These are phyloP conservation scores for Candida freyschussii DNA, from an alignment of 1,139 yeast species.

Conservation along the genomic window DNA sequence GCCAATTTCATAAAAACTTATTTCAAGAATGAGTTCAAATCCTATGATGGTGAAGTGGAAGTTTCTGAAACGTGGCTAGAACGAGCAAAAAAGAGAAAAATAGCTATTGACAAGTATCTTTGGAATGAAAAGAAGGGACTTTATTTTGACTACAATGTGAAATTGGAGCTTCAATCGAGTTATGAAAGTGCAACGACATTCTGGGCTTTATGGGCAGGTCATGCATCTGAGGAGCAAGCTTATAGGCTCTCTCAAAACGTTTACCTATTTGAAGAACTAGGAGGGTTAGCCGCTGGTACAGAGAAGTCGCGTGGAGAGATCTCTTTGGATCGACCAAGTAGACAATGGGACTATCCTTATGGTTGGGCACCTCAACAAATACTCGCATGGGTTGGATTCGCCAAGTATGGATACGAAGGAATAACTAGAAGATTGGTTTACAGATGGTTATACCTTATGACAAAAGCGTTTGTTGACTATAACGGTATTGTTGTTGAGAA, in stretches of 20 bases:
- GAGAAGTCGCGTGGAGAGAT: slow-evolving; percentile 69
- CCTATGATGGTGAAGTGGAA: slow-evolving; percentile 40
- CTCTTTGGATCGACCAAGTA: slow-evolving; percentile 66
- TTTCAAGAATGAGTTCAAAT: slow-evolving; percentile 46
- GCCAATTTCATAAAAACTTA: slow-evolving; percentile 54
- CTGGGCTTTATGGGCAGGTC: slow-evolving; percentile 89
- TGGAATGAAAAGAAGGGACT: slow-evolving; percentile 84
- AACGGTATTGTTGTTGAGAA: slow-evolving; percentile 96
- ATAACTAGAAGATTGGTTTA: slow-evolving; percentile 71
- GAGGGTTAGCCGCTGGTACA: slow-evolving; percentile 90
- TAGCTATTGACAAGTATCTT: slow-evolving; percentile 58
- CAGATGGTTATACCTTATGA: slow-evolving; percentile 87
- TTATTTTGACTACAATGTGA: slow-evolving; percentile 81
- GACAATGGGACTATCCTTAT: slow-evolving; percentile 98
- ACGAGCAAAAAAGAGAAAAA: slow-evolving; percentile 51
- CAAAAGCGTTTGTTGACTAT: slow-evolving; percentile 87
- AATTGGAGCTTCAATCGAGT: slow-evolving; percentile 47
- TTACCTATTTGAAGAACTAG: slow-evolving; percentile 74
- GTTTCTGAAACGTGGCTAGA: slow-evolving; percentile 55
- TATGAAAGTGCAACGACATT: slow-evolving; percentile 89
- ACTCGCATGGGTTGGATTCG: slow-evolving; percentile 85
- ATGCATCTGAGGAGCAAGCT: slow-evolving; percentile 76
- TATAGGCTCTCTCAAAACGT: slow-evolving; percentile 49
- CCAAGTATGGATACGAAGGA: slow-evolving; percentile 64
- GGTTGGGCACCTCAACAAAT: slow-evolving; percentile 99